Conservation (phyloP, 768 basidiomycete species). For the Psilocybe sp. region DNA sequence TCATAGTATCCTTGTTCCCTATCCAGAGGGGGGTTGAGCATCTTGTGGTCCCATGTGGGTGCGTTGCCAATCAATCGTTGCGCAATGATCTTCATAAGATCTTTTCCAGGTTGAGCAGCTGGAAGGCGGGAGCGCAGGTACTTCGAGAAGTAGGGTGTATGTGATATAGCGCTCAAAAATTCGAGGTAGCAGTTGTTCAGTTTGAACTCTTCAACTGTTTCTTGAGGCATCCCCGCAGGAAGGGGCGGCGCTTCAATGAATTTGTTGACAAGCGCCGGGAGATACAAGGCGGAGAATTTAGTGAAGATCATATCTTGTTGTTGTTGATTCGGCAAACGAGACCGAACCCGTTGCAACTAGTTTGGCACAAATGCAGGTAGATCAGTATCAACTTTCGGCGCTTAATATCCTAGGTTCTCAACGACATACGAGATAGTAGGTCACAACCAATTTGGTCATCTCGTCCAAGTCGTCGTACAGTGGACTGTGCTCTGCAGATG, state of each 20-base stretch:
- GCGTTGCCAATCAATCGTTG: slow-evolving; percentile 19
- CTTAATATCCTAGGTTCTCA: not conserved
- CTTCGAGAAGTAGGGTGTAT: slow-evolving; percentile 25
- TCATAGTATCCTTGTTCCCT: slow-evolving; percentile 18
- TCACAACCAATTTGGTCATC: slow-evolving; percentile 10
- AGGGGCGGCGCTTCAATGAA: slow-evolving; percentile 17
- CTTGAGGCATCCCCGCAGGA: slow-evolving; percentile 5
- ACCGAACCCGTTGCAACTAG: slow-evolving; percentile 16
- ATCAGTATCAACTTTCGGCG: not conserved
- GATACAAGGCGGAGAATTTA: slow-evolving; percentile 23
- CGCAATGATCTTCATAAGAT: slow-evolving; percentile 16
- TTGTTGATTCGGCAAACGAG: not conserved
- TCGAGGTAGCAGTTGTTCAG: slow-evolving; percentile 23
- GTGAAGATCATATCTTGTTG: slow-evolving; percentile 23
- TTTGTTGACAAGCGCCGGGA: slow-evolving; percentile 19
- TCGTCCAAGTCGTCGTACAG: slow-evolving; percentile 12
- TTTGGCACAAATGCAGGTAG: not conserved
- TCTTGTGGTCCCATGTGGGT: slow-evolving; percentile 19
- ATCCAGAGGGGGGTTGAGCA: slow-evolving; percentile 11
- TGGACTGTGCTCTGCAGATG: not conserved
- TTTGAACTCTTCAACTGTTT: slow-evolving; percentile 12
- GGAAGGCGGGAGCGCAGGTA: slow-evolving; percentile 19
- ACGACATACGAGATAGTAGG: slow-evolving; percentile 11
- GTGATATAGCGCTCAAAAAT: slow-evolving; percentile 19
- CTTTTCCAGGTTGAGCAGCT: slow-evolving; percentile 17